Percentiles rank a stretch among this genome's conserved stretches.
These are phyloP conservation scores for Hortaea werneckii DNA, from an alignment of 2,329 filamentous ascomycete genomes.

Conservation along the genomic window DNA sequence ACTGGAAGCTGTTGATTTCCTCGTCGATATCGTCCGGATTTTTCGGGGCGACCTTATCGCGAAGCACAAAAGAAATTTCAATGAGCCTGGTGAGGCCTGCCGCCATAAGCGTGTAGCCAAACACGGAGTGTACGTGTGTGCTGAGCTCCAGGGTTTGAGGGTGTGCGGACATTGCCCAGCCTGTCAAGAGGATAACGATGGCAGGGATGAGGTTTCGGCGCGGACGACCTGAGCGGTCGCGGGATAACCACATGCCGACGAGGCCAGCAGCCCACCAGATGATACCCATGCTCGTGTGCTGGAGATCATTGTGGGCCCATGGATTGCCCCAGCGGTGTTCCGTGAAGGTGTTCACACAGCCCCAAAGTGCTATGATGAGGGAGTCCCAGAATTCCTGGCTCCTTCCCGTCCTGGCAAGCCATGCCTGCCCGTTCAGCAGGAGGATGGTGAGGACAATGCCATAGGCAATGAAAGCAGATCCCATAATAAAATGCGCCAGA, in stretches of 20 bases:
- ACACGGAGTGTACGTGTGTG: conserved; percentile 77
- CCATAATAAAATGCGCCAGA: conserved; percentile 97
- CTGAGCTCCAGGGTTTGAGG: conserved; percentile 76
- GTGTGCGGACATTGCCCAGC: conserved; percentile 91
- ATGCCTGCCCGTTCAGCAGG: conserved; percentile 77
- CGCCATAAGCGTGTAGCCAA: conserved; percentile 92
- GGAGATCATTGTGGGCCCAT: conserved; percentile 90
- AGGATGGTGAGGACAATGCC: conserved; percentile 79
- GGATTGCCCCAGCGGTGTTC: conserved; percentile 85
- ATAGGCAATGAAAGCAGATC: conserved; percentile 89
- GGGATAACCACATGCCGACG: conserved; percentile 83
- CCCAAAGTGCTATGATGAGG: conserved; percentile 83
- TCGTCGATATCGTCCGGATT: conserved; percentile 21
- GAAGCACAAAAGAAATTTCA: conserved; percentile 80
- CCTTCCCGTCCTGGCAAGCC: conserved; percentile 70
- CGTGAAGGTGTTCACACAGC: conserved; percentile 95
- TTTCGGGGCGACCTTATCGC: conserved; percentile 47
- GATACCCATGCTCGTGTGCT: conserved; percentile 99
- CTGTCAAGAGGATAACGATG: conserved; percentile 83
- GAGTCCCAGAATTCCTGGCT: conserved; percentile 98
- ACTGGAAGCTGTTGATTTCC: conserved; percentile 43
- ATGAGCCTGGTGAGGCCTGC: conserved; percentile 76
- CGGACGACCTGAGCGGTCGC: conserved; percentile 69
- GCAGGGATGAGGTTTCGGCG: conserved; percentile 89
- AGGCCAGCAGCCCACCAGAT: conserved; percentile 96